These are phyloP conservation scores for Salvia rosmarinus DNA, from an alignment of 257 asterid species.

Conservation along the genomic window DNA sequence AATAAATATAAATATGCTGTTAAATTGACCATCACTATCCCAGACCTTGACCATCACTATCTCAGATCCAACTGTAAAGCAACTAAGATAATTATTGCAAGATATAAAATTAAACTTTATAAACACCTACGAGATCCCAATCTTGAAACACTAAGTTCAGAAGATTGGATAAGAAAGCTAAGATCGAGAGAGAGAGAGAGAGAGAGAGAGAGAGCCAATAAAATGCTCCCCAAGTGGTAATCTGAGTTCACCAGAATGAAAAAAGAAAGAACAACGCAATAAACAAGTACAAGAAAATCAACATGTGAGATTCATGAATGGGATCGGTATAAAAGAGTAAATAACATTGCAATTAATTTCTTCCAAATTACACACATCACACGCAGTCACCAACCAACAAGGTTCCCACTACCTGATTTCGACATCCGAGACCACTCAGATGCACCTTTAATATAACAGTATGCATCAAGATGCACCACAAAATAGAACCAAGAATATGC, in stretches of 20 bases:
- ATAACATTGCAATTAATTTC: not conserved
- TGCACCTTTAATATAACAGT: not conserved
- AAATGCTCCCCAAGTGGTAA: not conserved
- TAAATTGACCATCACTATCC: slow-evolving; percentile 10
- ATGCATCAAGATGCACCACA: not conserved
- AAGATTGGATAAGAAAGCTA: not conserved
- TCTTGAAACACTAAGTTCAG: not conserved
- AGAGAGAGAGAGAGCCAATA: not conserved
- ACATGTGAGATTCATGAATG: not conserved
- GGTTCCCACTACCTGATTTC: not conserved
- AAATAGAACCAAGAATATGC: not conserved
- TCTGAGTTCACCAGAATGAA: slow-evolving; percentile 9
- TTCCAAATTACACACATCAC: not conserved
- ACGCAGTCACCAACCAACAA: slow-evolving; percentile 1
- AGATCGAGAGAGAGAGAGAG: not conserved
- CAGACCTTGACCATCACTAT: slow-evolving; percentile 13
- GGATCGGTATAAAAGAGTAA: not conserved
- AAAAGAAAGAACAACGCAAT: not conserved
- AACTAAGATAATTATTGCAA: slow-evolving; percentile 5
- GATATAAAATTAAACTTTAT: slow-evolving; percentile 12
- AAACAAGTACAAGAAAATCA: slow-evolving; percentile 16
- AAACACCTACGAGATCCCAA: slow-evolving; percentile 2
- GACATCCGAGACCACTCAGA: slow-evolving; percentile 12
- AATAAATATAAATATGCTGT: not conserved
- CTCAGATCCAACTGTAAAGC: not conserved